Evolutionary conservation across 805 yeast species (phyloP), one percentile per base, ranked within the genome.

Genomic region (Metschnikowia gelsemii): DNA sequence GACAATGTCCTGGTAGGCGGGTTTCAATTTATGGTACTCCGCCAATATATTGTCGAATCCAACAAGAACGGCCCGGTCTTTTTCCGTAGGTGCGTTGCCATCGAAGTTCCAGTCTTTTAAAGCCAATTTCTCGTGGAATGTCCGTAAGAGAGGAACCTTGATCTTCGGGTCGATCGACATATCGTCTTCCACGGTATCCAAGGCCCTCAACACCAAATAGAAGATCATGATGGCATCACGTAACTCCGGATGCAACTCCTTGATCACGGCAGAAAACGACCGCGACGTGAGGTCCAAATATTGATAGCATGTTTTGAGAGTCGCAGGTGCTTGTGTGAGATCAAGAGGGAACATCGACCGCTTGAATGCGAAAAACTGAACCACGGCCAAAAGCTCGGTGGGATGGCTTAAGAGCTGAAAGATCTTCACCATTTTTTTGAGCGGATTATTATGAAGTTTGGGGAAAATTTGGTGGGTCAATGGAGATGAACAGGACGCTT

Each of bases 181-280:
- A 62, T 93, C 98, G 63, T 93, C 99, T 63, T 93, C 99, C 42
- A 93, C 76, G 1, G 99, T 93, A 59, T 93, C 99, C 55, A 93
- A 76, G 2, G 96, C 99, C 46, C 99, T 77, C 50, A 93, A 68
- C 17, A 89, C 75, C 42, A 93, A 64, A 63, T 93, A 93, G 65
- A 93, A 93, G 5, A 93, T 45, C 89, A 81, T 82, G 47, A 87
- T 76, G 1, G 84, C 86, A 49, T 80, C 80, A 50, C 96, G 78
- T 50, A 93, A 70, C 56, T 89, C 96, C 0, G 97, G 97, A 59
- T 88, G 84, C 45, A 93, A 74, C 61, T 93, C 96, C 71, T 77
- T 75, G 56, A 91, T 91, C 17, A 93, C 99, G 0, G 95, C 87
- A n/a, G 84, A 89, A 61, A 93, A 93, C 3, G 97, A 88, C 49